phyloP scores from a whole-genome alignment of 345 rosid genomes.

The Eucalyptus globulus region DNA sequence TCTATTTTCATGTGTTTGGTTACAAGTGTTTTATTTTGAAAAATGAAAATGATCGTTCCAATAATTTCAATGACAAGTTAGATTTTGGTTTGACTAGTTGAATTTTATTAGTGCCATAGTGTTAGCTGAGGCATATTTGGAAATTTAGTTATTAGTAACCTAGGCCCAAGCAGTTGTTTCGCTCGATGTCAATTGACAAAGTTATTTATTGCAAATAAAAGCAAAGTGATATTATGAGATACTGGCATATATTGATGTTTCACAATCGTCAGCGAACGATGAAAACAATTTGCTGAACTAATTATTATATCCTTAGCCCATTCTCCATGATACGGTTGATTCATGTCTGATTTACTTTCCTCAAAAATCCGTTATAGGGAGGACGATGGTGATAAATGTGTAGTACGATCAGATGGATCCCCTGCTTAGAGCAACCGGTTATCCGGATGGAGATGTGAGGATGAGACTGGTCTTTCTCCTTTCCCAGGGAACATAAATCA shows the following conservation, averaged over 20 bases:
- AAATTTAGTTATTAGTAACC: neutral
- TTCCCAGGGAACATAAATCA: constrained; percentile 98
- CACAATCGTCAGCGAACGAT: neutral
- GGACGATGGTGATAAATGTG: constrained; percentile 94
- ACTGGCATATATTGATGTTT: neutral
- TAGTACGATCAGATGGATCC: constrained; percentile 98
- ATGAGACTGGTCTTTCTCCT: constrained; percentile 92
- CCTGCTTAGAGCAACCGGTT: constrained; percentile 74
- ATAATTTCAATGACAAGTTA: neutral
- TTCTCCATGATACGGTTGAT: neutral
- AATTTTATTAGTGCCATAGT: neutral
- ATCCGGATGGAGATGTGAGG: constrained; percentile 90
- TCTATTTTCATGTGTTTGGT: too few species aligned
- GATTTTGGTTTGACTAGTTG: neutral
- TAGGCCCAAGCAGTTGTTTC: neutral
- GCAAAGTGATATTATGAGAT: neutral
- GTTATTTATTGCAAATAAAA: neutral
- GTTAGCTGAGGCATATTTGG: neutral
- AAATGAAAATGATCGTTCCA: too few species aligned
- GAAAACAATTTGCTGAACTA: neutral
- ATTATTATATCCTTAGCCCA: neutral
- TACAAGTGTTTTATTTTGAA: too few species aligned
- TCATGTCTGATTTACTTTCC: neutral
- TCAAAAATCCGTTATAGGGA: constrained; percentile 31
- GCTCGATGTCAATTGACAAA: neutral